phyloP scores from a whole-genome alignment of 2,329 filamentous ascomycete genomes.

The Neonectria neomacrospora region DNA sequence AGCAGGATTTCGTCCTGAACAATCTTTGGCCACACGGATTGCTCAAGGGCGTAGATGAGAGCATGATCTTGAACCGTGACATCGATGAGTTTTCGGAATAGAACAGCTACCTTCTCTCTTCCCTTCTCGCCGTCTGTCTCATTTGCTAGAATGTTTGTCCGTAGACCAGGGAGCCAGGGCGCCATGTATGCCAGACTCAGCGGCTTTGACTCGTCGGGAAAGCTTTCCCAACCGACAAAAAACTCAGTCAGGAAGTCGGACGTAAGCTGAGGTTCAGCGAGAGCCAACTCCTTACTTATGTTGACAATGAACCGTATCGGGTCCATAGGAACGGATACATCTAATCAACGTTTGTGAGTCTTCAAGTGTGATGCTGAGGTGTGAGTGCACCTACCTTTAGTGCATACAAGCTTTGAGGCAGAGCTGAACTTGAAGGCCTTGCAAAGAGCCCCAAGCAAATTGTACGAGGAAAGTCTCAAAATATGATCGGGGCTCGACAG shows the following conservation, averaged over 20 bases:
- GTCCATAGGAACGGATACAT: constrained; percentile 71
- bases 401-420: constrained; percentile 69
- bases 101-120: constrained; percentile 70
- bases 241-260: constrained; percentile 78
- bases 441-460: constrained; percentile 73
- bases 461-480: constrained; percentile 73
- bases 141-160: constrained; percentile 67
- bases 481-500: constrained; percentile 70
- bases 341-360: constrained; percentile 48
- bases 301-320: constrained; percentile 72
- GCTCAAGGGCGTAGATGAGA: constrained; percentile 70
- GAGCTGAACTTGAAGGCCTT: constrained; percentile 74
- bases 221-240: constrained; percentile 77
- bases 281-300: constrained; percentile 72
- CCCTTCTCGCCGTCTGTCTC: constrained; percentile 74
- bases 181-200: constrained; percentile 76
- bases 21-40: constrained; percentile 73
- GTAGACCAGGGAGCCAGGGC: constrained; percentile 72
- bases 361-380: not conserved
- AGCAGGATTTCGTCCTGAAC: constrained; percentile 72
- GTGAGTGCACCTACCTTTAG: constrained; percentile 60
- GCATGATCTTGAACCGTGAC: constrained; percentile 70
- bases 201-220: constrained; percentile 73
- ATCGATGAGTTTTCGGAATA: constrained; percentile 75
- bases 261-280: constrained; percentile 73